phyloP scores from a whole-genome alignment of 129 eudicot genomes.

The Helichrysum umbraculigerum region DNA sequence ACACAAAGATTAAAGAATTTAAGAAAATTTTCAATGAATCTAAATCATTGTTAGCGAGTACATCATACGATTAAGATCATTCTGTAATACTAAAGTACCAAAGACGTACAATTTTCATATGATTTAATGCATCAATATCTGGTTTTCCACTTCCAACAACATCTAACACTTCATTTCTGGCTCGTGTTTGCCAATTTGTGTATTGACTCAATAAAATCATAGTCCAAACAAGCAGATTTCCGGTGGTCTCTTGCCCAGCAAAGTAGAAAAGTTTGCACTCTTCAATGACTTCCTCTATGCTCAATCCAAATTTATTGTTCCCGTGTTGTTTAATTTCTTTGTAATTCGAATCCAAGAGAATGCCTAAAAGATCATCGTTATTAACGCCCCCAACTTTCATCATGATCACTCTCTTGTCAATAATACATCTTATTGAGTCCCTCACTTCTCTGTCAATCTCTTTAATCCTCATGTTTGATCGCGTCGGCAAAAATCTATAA shows the following conservation, averaged over 20 bases:
- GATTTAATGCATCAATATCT: slow-evolving; percentile 27
- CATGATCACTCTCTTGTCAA: too few relatives aligned
- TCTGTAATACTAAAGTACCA: neutral
- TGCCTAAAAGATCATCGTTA: too few relatives aligned
- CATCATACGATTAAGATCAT: neutral
- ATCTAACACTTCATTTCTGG: slow-evolving; percentile 36
- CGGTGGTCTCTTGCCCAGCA: slow-evolving; percentile 32
- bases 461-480: too few relatives aligned
- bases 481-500: too few relatives aligned
- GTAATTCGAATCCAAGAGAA: too few relatives aligned
- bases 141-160: slow-evolving; percentile 23
- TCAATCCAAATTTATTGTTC: too few relatives aligned
- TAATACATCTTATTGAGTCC: too few relatives aligned
- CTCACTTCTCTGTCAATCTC: too few relatives aligned
- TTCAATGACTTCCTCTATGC: slow-evolving; percentile 29
- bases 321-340: too few relatives aligned
- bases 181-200: slow-evolving; percentile 30
- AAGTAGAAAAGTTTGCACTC: slow-evolving; percentile 37
- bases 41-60: neutral
- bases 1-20: neutral
- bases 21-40: neutral
- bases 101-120: slow-evolving; percentile 30
- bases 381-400: too few relatives aligned
- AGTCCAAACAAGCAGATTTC: slow-evolving; percentile 33
- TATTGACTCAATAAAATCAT: slow-evolving; percentile 35